Evolutionary conservation across 495 filamentous ascomycete species (phyloP).

Genomic region (Penicillium cosmopolitanum): DNA sequence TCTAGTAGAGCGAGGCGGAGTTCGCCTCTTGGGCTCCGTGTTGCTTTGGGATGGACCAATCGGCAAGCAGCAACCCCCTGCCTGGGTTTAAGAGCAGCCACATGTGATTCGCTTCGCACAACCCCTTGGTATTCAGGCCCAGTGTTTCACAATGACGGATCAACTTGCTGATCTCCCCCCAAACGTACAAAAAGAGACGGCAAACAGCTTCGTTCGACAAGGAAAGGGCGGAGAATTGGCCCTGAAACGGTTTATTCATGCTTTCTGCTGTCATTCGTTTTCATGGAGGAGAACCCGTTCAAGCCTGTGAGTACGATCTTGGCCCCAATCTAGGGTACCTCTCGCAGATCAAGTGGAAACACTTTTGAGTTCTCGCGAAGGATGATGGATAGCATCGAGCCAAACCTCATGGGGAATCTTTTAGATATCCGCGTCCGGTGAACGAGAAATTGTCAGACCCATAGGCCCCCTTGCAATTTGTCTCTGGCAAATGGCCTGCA

Average conservation of each 20-base stretch:
- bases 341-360: too few relatives aligned
- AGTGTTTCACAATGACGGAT: neutral
- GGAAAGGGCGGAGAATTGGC: neutral
- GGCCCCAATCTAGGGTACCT: too few relatives aligned
- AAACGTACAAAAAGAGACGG: neutral
- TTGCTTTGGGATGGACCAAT: neutral
- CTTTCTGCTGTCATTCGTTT: too few relatives aligned
- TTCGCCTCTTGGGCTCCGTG: neutral
- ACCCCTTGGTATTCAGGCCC: neutral
- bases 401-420: too few relatives aligned
- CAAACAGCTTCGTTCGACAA: neutral
- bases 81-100: neutral
- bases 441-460: too few relatives aligned
- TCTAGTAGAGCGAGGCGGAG: slow-evolving; percentile 5
- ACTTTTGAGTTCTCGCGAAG: too few relatives aligned
- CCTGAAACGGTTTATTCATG: neutral
- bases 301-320: too few relatives aligned
- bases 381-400: too few relatives aligned
- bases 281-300: too few relatives aligned
- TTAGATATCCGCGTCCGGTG: too few relatives aligned
- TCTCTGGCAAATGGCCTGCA: neutral
- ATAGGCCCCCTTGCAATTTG: too few relatives aligned
- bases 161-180: neutral
- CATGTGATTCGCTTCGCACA: neutral
- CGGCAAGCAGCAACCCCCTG: too few relatives aligned